Evolutionary conservation across 176 grass and related monocot species (phyloP).

Genomic region (Panicum miliaceum): DNA sequence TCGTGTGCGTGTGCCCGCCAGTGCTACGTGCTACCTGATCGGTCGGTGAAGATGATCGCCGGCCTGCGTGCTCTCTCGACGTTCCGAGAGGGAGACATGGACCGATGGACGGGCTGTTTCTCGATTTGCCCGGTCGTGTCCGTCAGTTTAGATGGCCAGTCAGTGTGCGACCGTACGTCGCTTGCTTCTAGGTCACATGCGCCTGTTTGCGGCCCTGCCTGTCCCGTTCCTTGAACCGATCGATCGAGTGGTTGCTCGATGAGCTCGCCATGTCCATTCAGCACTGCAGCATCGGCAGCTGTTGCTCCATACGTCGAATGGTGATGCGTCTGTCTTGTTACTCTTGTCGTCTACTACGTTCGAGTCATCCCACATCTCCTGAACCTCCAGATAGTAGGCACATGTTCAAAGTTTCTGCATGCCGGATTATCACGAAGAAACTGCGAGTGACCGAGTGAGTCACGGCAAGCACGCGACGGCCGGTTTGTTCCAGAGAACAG

Average conservation of each 20-base stretch:
- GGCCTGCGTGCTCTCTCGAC: no score
- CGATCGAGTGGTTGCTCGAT: neutral
- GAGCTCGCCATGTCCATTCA: neutral
- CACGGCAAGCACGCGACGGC: no score
- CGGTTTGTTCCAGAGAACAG: neutral
- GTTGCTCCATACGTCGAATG: neutral
- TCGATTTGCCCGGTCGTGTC: neutral
- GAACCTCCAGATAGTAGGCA: neutral
- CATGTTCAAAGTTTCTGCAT: no score
- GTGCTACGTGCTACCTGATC: no score
- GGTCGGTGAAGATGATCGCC: no score
- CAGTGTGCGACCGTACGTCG: neutral
- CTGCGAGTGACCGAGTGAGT: no score
- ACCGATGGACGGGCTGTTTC: neutral
- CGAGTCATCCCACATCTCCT: neutral
- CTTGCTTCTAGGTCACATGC: neutral
- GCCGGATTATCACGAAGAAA: no score
- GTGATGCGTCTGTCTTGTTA: neutral
- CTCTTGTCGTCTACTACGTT: neutral
- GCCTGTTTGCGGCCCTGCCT: neutral
- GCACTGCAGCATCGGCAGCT: no score
- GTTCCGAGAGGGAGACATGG: no score
- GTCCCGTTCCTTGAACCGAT: neutral
- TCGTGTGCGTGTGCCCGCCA: no score
- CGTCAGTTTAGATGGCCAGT: neutral